Conservation (phyloP, 257 asterid genomes). For the Gynochthodes officinalis region DNA sequence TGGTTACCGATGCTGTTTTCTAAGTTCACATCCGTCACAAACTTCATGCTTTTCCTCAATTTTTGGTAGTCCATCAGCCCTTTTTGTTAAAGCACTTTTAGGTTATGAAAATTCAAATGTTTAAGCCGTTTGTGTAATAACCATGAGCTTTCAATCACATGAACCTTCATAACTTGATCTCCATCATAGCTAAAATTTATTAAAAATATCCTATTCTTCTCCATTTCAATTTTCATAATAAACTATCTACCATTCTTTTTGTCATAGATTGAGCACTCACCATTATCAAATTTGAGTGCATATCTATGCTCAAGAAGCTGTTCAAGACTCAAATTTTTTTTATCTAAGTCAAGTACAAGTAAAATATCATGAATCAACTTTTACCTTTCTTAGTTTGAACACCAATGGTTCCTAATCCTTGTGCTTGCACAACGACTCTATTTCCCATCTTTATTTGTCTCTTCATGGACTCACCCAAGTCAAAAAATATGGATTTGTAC, state of each 20-base stretch:
- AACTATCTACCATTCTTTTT: too few species aligned
- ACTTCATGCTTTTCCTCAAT: slow-evolving; percentile 15
- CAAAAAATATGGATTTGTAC: not conserved
- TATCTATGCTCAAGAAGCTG: not conserved
- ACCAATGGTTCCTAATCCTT: not conserved
- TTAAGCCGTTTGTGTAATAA: slow-evolving; percentile 11
- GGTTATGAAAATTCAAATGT: slow-evolving; percentile 13
- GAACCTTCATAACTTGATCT: not conserved
- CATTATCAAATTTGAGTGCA: too few species aligned
- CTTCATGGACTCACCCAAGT: not conserved
- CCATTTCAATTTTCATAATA: not conserved
- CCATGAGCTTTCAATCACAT: too few species aligned
- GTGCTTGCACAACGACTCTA: not conserved
- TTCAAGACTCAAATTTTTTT: too few species aligned
- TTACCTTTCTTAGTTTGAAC: not conserved
- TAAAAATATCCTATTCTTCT: not conserved
- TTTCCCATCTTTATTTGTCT: not conserved
- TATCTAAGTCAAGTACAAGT: not conserved
- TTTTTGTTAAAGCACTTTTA: slow-evolving; percentile 12
- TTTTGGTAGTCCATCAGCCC: slow-evolving; percentile 2
- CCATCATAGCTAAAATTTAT: not conserved
- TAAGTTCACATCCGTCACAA: too few species aligned
- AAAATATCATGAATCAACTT: not conserved
- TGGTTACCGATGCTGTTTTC: not conserved
- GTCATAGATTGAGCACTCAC: too few species aligned